These are phyloP conservation scores for Rhytidiadelphus loreus DNA, from an alignment of 225 moss, liverwort and hornwort species.

Conservation along the genomic window DNA sequence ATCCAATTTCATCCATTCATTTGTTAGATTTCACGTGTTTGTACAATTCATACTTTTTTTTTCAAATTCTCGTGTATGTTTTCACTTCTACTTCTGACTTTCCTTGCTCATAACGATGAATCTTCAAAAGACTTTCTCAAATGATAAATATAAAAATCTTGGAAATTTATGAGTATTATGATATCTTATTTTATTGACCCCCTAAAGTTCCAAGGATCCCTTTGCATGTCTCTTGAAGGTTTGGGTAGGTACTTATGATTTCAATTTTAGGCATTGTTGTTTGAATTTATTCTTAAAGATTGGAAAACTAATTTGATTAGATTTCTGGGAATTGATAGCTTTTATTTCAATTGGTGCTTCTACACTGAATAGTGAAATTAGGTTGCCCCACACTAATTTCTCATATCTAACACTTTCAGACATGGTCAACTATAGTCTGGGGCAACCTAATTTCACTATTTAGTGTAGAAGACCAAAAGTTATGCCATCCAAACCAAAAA, in stretches of 20 bases:
- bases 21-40: not conserved
- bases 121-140: not conserved
- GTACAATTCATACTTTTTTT: not conserved
- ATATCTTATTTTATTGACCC: not conserved
- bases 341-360: rapidly evolving
- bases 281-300: rapidly evolving
- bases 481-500: not conserved
- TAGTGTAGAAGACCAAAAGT: rapidly evolving
- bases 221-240: not conserved
- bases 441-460: too few species aligned
- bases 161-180: rapidly evolving
- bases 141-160: not conserved
- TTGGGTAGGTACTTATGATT: not conserved
- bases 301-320: rapidly evolving
- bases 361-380: too few species aligned
- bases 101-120: not conserved
- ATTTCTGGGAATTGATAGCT: rapidly evolving
- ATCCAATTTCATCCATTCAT: not conserved
- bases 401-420: too few species aligned
- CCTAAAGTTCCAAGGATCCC: rapidly evolving
- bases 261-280: not conserved
- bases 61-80: not conserved
- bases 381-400: too few species aligned
- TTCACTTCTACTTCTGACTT: not conserved
- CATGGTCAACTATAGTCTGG: too few species aligned